Evolutionary conservation across 1,284 basidiomycete species (phyloP), one percentile per base, ranked within the genome.

Genomic region (Neonothopanus nambi): DNA sequence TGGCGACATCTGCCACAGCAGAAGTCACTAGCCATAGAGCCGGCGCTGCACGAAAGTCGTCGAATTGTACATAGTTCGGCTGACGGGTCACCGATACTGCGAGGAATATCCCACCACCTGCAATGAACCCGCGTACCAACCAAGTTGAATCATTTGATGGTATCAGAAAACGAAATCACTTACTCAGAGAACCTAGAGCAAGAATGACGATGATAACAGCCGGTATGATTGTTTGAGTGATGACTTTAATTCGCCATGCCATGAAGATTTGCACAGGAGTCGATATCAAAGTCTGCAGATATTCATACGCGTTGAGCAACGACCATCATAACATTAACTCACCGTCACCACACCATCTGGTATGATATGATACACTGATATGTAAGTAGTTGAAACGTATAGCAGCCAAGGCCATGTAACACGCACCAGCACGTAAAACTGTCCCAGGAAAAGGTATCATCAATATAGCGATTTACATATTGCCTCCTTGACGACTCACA

Each of bases 211-310:
- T 51, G 8, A 51, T 12, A 11, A 26, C 13, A 17, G 44, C 21
- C 13, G 48, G 17, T 18, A 46, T 24, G n/a, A 12, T 42, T 11
- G 56, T 50, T 23, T 47, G 30, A 13, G 48, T 54, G 23, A 57
- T 52, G 39, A 55, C 37, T 8, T 50, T 47, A 23, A 66, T 63
- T 33, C 63, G 41, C 63, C 62, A 63, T 0, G 61, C 61, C 41
- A 65, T 58, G 46, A 66, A 65, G 5, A 61, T 35, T 41, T 66
- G 65, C 7, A 63, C 62, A 1, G 65, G 65, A 3, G 61, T 61
- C 11, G 60, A 63, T 33, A 66, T 60, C 8, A 60, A 48, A 5
- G 57, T 59, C 62, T 65, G 36, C 15, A 18, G 55, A 18, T 55
- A 23, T n/a, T n/a, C n/a, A n/a, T n/a, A n/a, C n/a, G n/a, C n/a